Percentiles rank a stretch among this genome's conserved stretches.
Conservation (phyloP, 2,329 filamentous ascomycete genomes). For the Arthroderma sp. region DNA sequence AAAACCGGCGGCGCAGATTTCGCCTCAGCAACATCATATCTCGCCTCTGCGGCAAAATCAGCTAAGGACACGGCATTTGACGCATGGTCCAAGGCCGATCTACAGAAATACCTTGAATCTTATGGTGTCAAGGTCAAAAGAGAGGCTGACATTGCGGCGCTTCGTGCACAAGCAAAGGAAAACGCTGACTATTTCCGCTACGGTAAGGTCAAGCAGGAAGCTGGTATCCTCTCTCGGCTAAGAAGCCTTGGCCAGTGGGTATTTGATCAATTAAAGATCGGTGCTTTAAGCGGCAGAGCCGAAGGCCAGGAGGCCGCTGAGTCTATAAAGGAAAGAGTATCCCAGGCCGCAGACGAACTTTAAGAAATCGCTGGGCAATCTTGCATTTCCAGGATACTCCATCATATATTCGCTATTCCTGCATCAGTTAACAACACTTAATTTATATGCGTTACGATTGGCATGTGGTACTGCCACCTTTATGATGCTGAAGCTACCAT, state of each 20-base stretch:
- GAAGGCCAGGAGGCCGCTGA: conserved; percentile 38
- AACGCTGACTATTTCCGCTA: conserved; percentile 67
- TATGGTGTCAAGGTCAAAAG: conserved; percentile 60
- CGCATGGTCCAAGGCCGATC: conserved; percentile 55
- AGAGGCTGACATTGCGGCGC: conserved; percentile 53
- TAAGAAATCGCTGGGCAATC: not conserved
- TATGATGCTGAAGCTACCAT: too few relatives aligned
- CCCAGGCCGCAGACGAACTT: conserved; percentile 4
- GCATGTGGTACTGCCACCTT: too few relatives aligned
- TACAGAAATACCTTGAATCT: conserved; percentile 68
- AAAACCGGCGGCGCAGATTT: conserved; percentile 33
- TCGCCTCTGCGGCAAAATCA: conserved; percentile 50
- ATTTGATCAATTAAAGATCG: conserved; percentile 36
- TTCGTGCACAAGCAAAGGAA: conserved; percentile 57
- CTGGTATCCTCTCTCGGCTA: conserved; percentile 53
- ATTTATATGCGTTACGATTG: too few relatives aligned
- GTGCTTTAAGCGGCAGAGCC: conserved; percentile 34
- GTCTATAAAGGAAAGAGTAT: conserved; percentile 28
- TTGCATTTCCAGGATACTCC: not conserved
- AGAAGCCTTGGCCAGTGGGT: conserved; percentile 35
- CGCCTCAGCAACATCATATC: conserved; percentile 58
- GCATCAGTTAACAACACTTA: too few relatives aligned
- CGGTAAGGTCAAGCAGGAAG: conserved; percentile 53
- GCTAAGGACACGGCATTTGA: conserved; percentile 57
- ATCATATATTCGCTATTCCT: not conserved